A percentile compares a stretch with the other conserved stretches of the same genome.
Evolutionary conservation across 2,329 filamentous ascomycete species (phyloP).

Genomic region (Botryotinia convoluta): DNA sequence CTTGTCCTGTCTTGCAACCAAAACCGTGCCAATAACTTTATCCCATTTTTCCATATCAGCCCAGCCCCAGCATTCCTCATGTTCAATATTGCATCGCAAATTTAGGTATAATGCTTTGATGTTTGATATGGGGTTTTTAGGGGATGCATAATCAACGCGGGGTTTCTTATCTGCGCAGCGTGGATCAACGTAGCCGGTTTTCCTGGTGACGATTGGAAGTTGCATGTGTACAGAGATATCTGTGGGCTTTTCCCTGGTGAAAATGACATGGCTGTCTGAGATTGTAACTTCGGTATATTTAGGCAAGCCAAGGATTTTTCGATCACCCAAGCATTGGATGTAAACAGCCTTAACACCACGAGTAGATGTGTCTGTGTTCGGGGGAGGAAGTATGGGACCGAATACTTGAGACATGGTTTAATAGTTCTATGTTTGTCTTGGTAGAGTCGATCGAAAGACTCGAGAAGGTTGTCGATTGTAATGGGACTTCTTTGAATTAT

Average conservation of each 20-base stretch:
- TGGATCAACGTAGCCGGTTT: neutral
- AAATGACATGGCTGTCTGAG: neutral
- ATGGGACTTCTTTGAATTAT: no score
- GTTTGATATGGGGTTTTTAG: neutral
- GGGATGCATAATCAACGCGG: neutral
- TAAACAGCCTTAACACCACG: neutral
- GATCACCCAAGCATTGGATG: neutral
- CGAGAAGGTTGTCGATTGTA: neutral
- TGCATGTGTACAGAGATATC: neutral
- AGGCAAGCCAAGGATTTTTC: neutral
- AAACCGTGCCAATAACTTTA: neutral
- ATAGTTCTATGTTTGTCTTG: neutral
- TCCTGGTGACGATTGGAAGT: neutral
- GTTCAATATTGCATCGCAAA: neutral
- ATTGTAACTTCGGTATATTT: neutral
- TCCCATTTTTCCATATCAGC: neutral
- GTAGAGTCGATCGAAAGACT: fast-evolving
- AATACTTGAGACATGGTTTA: neutral
- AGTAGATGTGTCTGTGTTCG: neutral
- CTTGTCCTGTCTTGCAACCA: neutral
- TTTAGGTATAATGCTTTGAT: neutral
- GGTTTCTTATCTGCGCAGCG: neutral
- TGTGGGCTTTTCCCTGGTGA: neutral
- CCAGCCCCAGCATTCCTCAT: neutral
- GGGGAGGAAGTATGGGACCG: neutral